Evolutionary conservation across 441 rosid genomes (phyloP).

Genomic region (Pelargonium fulgidum): DNA sequence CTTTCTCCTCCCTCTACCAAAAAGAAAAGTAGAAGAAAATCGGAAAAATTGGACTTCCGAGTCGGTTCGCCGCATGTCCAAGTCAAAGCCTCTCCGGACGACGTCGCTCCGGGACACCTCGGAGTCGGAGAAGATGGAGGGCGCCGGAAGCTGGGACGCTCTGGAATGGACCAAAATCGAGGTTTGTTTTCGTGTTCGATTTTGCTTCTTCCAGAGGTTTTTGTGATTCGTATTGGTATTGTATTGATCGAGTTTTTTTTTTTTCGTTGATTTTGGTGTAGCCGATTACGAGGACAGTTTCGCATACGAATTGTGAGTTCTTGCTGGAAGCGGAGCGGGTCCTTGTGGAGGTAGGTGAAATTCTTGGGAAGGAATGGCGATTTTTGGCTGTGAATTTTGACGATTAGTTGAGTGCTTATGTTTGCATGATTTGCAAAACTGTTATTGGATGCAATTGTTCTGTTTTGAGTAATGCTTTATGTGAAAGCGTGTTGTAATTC

Average conservation of each 20-base stretch:
- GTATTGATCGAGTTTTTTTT: not conserved
- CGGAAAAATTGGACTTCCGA: not conserved
- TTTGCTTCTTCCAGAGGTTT: conserved; percentile 19
- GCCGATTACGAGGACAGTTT: conserved; percentile 44
- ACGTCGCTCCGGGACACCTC: conserved; percentile 43
- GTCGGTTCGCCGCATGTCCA: conserved; percentile 34
- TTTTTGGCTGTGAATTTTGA: too few species aligned
- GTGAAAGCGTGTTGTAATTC: too few species aligned
- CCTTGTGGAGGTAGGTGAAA: conserved; percentile 43
- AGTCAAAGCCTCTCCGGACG: conserved; percentile 40
- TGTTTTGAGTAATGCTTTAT: too few species aligned
- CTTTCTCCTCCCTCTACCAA: conserved; percentile 18
- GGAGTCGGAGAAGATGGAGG: conserved; percentile 64
- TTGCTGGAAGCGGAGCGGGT: conserved; percentile 70
- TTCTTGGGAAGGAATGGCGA: too few species aligned
- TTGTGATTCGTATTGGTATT: not conserved
- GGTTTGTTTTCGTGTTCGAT: conserved; percentile 26
- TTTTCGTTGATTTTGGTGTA: conserved; percentile 20
- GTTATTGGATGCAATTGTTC: too few species aligned
- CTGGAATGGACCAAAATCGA: conserved; percentile 83
- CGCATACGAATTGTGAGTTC: conserved; percentile 50
- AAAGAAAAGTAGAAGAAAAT: not conserved
- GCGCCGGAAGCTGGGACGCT: conserved; percentile 72
- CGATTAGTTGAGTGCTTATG: too few species aligned
- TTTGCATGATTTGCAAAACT: too few species aligned